Evolutionary conservation across 768 basidiomycete genomes (phyloP), one percentile per base, ranked within the genome.

Genomic region (Amanita pallidorosea): DNA sequence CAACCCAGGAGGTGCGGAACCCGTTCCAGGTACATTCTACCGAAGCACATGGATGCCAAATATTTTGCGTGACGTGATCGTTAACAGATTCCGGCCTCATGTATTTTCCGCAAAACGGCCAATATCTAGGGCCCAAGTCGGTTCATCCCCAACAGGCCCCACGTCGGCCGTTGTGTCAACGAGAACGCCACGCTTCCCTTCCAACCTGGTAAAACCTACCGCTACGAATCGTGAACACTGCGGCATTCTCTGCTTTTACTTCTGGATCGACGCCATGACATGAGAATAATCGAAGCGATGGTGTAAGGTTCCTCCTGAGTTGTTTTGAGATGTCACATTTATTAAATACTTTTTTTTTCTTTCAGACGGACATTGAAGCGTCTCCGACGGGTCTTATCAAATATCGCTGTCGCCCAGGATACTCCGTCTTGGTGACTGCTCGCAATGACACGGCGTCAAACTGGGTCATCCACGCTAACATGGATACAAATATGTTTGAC

Each of bases 401-500:
- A 79, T 38, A 52, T 97, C 51, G 74, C 89, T 12, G 91, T 86
- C 27, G 93, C 93, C 0, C 95, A 98, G 65, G 95, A 17, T 96
- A 95, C 66, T 94, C 93, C 0, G 72, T 99, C 36, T 80, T 97
- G 29, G 89, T 99, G 47, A 85, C 84, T 9, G 94, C 95, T 8
- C 80, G 85, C 44, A 94, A 94, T 65, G 88, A 92, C 55, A 86
- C 84, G 0, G 68, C 76, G 2, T 70, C 77, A 18, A 96, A 99
- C 71, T 98, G 83, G 83, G 80, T 79, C 46, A 80, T 99, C 53
- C 88, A 92, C 60, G 86, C 87, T 5, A 88, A 93, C 70, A 89
- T 97, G 79, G 89, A 94, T 61, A 77, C 77, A 0, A 70, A 69
- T 54, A 95, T 94, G 92, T 98, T 96, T 64, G 95, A 98, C 63